Evolutionary conservation across 1,284 basidiomycete genomes (phyloP).

Genomic region (Anthracocystis setariae): DNA sequence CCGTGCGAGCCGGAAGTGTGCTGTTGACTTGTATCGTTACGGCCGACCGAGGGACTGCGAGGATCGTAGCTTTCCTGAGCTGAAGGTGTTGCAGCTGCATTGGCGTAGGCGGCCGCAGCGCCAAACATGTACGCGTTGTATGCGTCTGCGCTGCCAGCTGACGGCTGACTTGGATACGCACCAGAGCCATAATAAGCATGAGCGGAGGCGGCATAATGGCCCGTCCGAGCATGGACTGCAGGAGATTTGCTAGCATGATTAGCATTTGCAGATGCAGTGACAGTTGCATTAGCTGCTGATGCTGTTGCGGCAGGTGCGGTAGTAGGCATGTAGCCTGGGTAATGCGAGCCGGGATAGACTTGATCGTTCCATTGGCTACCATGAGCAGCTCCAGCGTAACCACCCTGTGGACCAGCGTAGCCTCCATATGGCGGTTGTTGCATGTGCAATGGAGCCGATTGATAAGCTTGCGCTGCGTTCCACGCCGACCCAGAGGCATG

Average conservation of each 20-base stretch:
- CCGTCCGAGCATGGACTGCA: conserved; percentile 1
- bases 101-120: background rate
- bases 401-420: conserved; percentile 15
- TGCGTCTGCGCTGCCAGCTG: conserved; percentile 11
- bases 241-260: background rate
- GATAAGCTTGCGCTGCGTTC: conserved; percentile 21
- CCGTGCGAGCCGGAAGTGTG: background rate
- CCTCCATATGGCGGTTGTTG: conserved; percentile 14
- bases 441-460: conserved; percentile 24
- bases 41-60: conserved; percentile 30
- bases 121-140: conserved; percentile 29
- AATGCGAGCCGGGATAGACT: conserved; percentile 30
- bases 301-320: conserved; percentile 8
- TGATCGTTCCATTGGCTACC: conserved; percentile 14
- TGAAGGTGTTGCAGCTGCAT: conserved; percentile 4
- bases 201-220: conserved; percentile 12
- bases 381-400: conserved; percentile 13
- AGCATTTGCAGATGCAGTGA: too few relatives aligned
- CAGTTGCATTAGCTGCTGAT: background rate
- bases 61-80: conserved; percentile 38
- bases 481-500: conserved; percentile 8
- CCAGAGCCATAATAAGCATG: conserved; percentile 18
- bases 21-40: background rate
- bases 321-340: conserved; percentile 19
- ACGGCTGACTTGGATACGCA: conserved; percentile 7